These are phyloP conservation scores for Pseudognaphalium luteoalbum DNA, from an alignment of 129 eudicot species.

Conservation along the genomic window DNA sequence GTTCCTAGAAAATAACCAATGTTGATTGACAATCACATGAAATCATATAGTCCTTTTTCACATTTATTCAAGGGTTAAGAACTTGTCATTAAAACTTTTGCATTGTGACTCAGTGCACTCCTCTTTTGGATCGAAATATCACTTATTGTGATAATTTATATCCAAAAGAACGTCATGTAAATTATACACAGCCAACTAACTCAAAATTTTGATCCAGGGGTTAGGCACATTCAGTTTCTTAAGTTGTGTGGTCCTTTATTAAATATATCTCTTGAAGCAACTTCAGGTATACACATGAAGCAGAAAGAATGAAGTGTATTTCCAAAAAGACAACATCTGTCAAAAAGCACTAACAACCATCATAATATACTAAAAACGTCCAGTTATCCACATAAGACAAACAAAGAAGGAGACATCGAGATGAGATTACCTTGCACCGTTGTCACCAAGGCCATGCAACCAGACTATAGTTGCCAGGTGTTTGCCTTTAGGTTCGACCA, in stretches of 20 bases:
- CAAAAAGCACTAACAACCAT: slow-evolving; percentile 13
- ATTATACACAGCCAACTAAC: neutral
- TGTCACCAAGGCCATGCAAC: slow-evolving; percentile 94
- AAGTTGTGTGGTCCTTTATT: neutral
- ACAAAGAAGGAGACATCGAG: neutral
- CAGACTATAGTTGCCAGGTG: slow-evolving; percentile 88
- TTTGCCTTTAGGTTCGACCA: slow-evolving; percentile 77
- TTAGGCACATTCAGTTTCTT: neutral
- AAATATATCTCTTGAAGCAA: neutral
- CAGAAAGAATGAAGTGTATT: neutral
- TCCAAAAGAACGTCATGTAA: neutral
- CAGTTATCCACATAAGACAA: slow-evolving; percentile 9
- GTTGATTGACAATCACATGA: neutral
- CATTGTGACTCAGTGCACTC: neutral
- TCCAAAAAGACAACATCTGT: slow-evolving; percentile 10
- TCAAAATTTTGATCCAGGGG: neutral
- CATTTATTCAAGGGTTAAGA: neutral
- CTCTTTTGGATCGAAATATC: neutral
- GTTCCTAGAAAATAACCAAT: slow-evolving; percentile 4
- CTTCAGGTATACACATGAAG: neutral
- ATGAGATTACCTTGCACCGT: slow-evolving; percentile 66
- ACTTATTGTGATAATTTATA: neutral
- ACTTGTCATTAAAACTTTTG: neutral
- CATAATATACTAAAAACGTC: neutral
- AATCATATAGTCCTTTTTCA: neutral